Evolutionary conservation across 306 rosid species (phyloP), one percentile per base, ranked within the genome.

Genomic region (Prunus fruticosa): DNA sequence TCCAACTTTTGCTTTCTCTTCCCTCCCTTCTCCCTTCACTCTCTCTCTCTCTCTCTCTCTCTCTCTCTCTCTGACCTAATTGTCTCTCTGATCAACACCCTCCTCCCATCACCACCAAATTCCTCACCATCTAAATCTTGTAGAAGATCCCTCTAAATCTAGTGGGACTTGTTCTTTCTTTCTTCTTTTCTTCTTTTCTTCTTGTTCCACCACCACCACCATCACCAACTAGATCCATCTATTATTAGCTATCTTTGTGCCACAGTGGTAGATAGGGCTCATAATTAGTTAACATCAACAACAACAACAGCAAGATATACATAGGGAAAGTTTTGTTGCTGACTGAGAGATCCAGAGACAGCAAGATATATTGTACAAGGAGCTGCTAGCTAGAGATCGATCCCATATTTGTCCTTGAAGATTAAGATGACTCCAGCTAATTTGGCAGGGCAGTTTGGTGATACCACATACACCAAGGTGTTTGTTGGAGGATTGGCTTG

Each of bases 401-500:
- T 38, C 43, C 43, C 43, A 7, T 38, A 38, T 6, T 38, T 7
- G 9, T 38, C 43, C 43, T 38, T 7, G 9, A 38, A 38, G 43
- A 38, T 14, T 45, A 80, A 75, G 52, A 90, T 89, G 96, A 89
- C 88, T 84, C 97, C 91, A 53, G 84, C 87, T 43, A 93, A 87
- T 81, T 77, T 87, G 84, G 70, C 84, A 57, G 91, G 90, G 19
- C 99, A 95, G 90, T 95, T 95, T 73, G 99, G 99, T 2, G 99
- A 95, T 54, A 95, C 99, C 11, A 95, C 99, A 18, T 92, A 92
- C 84, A 95, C 99, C 15, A 95, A 95, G 71, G 97, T 95, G 46
- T 95, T 95, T 65, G 99, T 95, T 11, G 99, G 99, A 74, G 99
- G 99, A 2, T 84, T 95, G 87, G 99, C 99, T 70, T 95, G 99